phyloP scores from a whole-genome alignment of 2,329 filamentous ascomycete species.

The Colletotrichum incanum region DNA sequence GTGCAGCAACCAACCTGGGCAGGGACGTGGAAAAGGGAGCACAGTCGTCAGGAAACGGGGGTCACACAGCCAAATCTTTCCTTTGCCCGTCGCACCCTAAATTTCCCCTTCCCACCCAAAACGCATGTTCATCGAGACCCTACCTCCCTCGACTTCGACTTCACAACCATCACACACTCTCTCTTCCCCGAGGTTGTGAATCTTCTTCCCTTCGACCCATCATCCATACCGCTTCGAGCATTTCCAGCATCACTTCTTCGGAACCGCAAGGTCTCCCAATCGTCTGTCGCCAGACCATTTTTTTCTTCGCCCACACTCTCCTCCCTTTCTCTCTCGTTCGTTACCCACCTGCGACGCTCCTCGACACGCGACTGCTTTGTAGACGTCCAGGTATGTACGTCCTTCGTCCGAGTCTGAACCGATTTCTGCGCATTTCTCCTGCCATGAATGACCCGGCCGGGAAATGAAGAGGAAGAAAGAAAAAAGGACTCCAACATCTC shows the following conservation, averaged over 20 bases:
- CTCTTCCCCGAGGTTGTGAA: constrained; percentile 41
- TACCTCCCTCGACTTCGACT: constrained; percentile 24
- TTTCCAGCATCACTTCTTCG: constrained; percentile 38
- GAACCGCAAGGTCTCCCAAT: constrained; percentile 25
- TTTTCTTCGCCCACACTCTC: constrained; percentile 11
- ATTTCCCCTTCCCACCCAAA: constrained; percentile 45
- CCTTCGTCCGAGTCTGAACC: neutral
- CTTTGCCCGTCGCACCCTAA: constrained; percentile 41
- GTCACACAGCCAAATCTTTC: constrained; percentile 41
- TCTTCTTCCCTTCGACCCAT: constrained; percentile 39
- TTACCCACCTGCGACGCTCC: constrained; percentile 50
- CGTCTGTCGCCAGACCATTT: constrained; percentile 30
- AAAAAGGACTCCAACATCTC: neutral
- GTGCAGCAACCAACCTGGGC: neutral
- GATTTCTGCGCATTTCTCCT: neutral
- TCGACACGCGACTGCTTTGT: constrained; percentile 54
- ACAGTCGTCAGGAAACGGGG: constrained; percentile 35
- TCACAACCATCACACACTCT: constrained; percentile 40
- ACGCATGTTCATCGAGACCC: constrained; percentile 33
- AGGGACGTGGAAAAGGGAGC: constrained; percentile 12
- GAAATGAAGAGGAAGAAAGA: neutral
- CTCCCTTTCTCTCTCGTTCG: constrained; percentile 42
- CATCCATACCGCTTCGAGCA: constrained; percentile 43
- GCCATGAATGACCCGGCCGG: neutral
- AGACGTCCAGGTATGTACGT: constrained; percentile 47